Percentiles rank a stretch among this genome's conserved stretches.
Evolutionary conservation across 495 filamentous ascomycete species (phyloP).

Genomic region (Jackrogersella minutella): DNA sequence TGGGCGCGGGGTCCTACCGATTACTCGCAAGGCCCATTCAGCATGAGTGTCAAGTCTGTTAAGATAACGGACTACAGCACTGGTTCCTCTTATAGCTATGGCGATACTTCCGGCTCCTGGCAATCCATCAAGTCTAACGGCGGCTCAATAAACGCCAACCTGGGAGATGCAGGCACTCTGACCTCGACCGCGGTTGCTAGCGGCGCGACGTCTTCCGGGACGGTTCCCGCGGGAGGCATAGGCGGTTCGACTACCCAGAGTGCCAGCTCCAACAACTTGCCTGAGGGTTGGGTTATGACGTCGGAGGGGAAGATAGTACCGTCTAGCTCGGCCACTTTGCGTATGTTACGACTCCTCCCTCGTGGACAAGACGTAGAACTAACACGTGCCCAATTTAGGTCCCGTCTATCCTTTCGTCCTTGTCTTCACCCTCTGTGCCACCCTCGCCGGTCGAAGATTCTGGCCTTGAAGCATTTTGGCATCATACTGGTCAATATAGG

Average conservation of each 20-base stretch:
- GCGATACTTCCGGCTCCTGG: constrained; percentile 78
- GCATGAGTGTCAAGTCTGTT: constrained; percentile 82
- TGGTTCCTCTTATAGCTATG: constrained; percentile 81
- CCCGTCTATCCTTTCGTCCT: constrained; percentile 19
- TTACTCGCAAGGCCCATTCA: constrained; percentile 80
- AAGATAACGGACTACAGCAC: constrained; percentile 89
- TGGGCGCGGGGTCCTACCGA: constrained; percentile 89
- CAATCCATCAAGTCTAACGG: constrained; percentile 63
- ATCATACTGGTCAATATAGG: neutral
- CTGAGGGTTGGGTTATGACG: constrained; percentile 76
- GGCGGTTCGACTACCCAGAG: constrained; percentile 56
- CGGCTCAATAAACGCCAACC: constrained; percentile 67
- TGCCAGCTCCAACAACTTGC: constrained; percentile 33
- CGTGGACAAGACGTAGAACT: neutral
- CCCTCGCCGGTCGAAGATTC: constrained; percentile 31
- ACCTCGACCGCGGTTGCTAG: constrained; percentile 55
- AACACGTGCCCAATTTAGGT: constrained; percentile 27
- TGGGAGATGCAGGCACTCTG: constrained; percentile 57
- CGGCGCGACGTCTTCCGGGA: constrained; percentile 48
- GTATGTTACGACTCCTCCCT: constrained; percentile 43
- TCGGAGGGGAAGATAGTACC: constrained; percentile 73
- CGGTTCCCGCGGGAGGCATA: constrained; percentile 70
- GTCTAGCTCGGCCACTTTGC: constrained; percentile 59
- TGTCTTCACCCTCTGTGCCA: constrained; percentile 28
- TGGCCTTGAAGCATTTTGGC: constrained; percentile 36